Conservation (phyloP, 1,139 yeast genomes). For the Keqinozyma sinolaborantium region DNA sequence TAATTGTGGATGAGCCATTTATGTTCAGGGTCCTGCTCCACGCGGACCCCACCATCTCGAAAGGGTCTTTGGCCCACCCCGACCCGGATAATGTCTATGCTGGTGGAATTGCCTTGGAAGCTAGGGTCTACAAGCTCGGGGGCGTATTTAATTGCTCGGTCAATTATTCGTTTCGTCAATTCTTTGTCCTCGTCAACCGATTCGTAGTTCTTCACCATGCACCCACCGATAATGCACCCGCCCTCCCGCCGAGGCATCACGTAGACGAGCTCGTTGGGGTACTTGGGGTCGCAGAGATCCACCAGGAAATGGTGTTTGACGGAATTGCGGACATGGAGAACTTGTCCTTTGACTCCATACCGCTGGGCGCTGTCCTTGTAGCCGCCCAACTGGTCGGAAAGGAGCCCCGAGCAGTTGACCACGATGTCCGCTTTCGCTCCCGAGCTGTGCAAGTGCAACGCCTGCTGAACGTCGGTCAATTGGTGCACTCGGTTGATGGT, state of each 20-base stretch:
- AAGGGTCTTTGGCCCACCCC: conserved; percentile 49
- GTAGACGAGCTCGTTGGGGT: conserved; percentile 37
- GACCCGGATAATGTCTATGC: conserved; percentile 37
- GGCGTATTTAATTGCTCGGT: conserved; percentile 36
- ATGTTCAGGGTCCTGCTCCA: conserved; percentile 30
- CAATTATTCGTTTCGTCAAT: conserved; percentile 34
- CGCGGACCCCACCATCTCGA: conserved; percentile 42
- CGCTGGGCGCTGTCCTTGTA: conserved; percentile 24
- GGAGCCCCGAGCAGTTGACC: conserved; percentile 44
- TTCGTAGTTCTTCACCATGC: conserved; percentile 26
- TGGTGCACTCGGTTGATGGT: conserved; percentile 24
- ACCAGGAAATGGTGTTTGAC: conserved; percentile 25
- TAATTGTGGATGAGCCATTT: conserved; percentile 45
- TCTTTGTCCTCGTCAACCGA: conserved; percentile 26
- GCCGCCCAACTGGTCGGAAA: conserved; percentile 30
- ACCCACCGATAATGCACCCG: conserved; percentile 52
- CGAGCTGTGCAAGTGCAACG: conserved; percentile 18
- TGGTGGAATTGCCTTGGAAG: conserved; percentile 26
- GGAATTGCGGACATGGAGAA: conserved; percentile 35
- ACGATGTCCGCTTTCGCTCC: conserved; percentile 32
- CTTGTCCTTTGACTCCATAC: conserved; percentile 37
- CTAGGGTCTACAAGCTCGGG: conserved; percentile 38
- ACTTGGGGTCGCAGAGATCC: conserved; percentile 24
- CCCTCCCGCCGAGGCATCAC: conserved; percentile 55
- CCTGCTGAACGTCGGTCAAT: conserved; percentile 23